phyloP scores from a whole-genome alignment of 1,284 basidiomycete species.

The Blastosporella zonata region DNA sequence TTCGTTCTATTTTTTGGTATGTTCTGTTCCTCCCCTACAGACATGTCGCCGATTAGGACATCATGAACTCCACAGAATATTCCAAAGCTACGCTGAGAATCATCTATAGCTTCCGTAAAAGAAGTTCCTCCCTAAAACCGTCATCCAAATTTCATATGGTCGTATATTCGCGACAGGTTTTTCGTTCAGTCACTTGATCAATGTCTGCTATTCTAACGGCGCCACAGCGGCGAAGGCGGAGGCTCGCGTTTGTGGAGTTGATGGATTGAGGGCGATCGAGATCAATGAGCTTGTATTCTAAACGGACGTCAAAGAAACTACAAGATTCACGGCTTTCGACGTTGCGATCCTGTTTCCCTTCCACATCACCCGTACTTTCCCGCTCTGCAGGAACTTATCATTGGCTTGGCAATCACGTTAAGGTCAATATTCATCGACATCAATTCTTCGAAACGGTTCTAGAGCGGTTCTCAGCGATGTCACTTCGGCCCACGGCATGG shows the following conservation, averaged over 20 bases:
- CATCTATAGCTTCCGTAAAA: conserved; percentile 3
- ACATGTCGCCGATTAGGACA: no score
- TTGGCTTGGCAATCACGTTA: conserved; percentile 1
- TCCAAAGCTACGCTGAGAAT: no score
- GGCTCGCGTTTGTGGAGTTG: background rate
- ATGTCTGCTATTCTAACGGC: background rate
- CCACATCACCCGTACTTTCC: background rate
- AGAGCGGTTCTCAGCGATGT: background rate
- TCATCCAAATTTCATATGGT: background rate
- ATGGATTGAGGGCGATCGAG: background rate
- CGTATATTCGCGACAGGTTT: background rate
- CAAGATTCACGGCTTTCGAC: background rate
- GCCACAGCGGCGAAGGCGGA: conserved; percentile 6
- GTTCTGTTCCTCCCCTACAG: no score
- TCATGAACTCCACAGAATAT: background rate
- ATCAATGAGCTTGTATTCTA: background rate
- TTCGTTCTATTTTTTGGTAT: no score
- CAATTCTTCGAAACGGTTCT: no score
- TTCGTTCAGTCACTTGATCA: conserved; percentile 2
- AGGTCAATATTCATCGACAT: background rate
- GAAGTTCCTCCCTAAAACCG: background rate
- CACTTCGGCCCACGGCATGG: background rate
- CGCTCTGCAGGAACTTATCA: background rate
- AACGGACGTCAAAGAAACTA: background rate
- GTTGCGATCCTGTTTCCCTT: background rate